Percentiles rank a stretch among this genome's conserved stretches.
phyloP scores from a whole-genome alignment of 2,329 filamentous ascomycete genomes.

The Pezicula rhizophila region DNA sequence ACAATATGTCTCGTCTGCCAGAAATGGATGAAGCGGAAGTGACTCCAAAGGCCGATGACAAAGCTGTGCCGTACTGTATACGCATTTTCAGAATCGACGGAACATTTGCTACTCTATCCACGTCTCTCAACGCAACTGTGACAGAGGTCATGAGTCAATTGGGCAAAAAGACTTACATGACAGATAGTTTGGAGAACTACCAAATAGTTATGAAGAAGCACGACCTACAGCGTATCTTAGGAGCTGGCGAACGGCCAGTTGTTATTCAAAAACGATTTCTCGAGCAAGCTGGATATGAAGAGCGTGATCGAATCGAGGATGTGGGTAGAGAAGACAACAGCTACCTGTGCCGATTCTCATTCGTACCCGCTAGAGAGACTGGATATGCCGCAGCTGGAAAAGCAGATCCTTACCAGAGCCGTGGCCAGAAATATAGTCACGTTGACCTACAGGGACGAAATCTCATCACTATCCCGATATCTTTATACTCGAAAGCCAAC shows the following conservation, averaged over 20 bases:
- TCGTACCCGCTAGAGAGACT: slow-evolving; percentile 81
- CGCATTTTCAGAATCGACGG: slow-evolving; percentile 91
- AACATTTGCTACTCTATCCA: slow-evolving; percentile 88
- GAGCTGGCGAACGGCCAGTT: slow-evolving; percentile 72
- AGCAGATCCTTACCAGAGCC: slow-evolving; percentile 75
- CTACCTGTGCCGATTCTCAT: slow-evolving; percentile 93
- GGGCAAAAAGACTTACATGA: slow-evolving; percentile 88
- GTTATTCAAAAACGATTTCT: slow-evolving; percentile 87
- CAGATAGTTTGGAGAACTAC: slow-evolving; percentile 87
- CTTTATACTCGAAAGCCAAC: slow-evolving; percentile 80
- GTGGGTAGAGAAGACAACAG: slow-evolving; percentile 95
- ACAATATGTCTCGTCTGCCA: slow-evolving; percentile 47
- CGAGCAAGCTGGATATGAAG: slow-evolving; percentile 86
- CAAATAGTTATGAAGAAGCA: slow-evolving; percentile 94
- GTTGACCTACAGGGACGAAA: slow-evolving; percentile 88
- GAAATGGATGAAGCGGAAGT: slow-evolving; percentile 65
- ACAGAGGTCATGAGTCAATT: slow-evolving; percentile 83
- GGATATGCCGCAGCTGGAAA: slow-evolving; percentile 63
- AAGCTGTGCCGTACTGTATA: slow-evolving; percentile 77
- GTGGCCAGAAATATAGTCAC: slow-evolving; percentile 86
- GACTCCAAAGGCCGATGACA: slow-evolving; percentile 66
- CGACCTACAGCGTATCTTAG: slow-evolving; percentile 76
- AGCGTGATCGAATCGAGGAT: slow-evolving; percentile 82
- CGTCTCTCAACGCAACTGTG: slow-evolving; percentile 77
- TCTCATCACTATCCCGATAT: slow-evolving; percentile 89